Base-by-base conservation (phyloP, 306 rosid species). In the Inga laurina region DNA sequence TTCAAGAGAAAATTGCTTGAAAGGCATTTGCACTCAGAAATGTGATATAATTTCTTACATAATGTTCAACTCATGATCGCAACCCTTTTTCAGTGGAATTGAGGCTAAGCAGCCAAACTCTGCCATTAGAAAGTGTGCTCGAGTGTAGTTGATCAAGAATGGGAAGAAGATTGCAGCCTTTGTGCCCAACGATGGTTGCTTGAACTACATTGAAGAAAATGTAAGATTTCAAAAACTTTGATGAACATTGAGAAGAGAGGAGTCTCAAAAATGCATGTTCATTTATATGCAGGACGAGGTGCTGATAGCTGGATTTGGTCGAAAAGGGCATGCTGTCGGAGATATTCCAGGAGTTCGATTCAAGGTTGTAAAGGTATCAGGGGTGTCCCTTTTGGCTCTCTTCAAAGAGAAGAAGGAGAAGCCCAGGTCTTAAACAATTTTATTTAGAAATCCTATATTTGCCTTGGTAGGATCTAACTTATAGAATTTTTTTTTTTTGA, bases 71-170 rank as follows among this genome's bases (percentile, higher is more conserved):
- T 77, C 65, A 82, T 9, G 11, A 57, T 54, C 61, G 24, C 22
- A 65, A 2, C 21, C 37, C 49, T 77, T 77, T 35, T 87, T 43
- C 82, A 89, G 92, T 84, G 94, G 94, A 54, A 89, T 89, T 81
- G 94, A 91, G 59, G 94, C 92, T 54, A 90, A 90, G 83, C 92
- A 88, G 87, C 94, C 93, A 46, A 90, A 91, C 85, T 89, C 92
- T 84, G 94, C 94, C 67, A 89, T 91, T 69, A 87, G 94, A 71
- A 91, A 91, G 68, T 89, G 94, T 89, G 92, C 91, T 73, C 85
- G 94, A 41, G 94, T 91, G 18, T 92, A 89, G 72, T 84, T 91
- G 51, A 91, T 91, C 76, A 91, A 89, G 84, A 89, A 89, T 13
- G 92, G 94, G 5, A 91, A 89, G 92, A 91, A 91, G 81, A 91